Evolutionary conservation across 148 eudicot genomes (phyloP).

Genomic region (Selenicereus undatus): DNA sequence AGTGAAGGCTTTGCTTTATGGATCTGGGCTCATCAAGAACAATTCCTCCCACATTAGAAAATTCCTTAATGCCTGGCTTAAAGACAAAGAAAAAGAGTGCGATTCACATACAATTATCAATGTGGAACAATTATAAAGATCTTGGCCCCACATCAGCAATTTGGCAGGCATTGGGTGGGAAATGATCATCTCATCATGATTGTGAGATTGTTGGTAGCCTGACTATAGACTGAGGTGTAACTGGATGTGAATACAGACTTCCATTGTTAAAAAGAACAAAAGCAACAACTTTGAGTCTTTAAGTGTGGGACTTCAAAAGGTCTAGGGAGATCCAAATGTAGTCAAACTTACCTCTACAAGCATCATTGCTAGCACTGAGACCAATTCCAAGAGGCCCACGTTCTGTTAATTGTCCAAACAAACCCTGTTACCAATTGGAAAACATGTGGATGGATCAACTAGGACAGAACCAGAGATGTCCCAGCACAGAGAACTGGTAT

Average conservation of each 20-base stretch:
- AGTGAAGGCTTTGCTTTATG: slow-evolving; percentile 12
- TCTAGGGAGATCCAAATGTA: too few species aligned
- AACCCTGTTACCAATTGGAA: neutral
- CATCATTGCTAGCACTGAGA: too few species aligned
- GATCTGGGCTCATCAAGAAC: slow-evolving; percentile 8
- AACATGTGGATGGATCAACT: neutral
- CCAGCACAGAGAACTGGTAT: neutral
- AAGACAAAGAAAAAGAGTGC: neutral
- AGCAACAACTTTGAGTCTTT: too few species aligned
- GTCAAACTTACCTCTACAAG: too few species aligned
- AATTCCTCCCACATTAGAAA: slow-evolving; percentile 2
- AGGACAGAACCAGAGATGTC: neutral
- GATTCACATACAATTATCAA: neutral
- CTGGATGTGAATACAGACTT: too few species aligned
- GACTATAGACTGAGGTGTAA: too few species aligned
- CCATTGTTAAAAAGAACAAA: neutral
- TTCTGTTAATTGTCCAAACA: neutral
- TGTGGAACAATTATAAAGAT: neutral
- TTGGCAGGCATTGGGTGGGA: slow-evolving; percentile 7
- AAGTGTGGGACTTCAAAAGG: too few species aligned
- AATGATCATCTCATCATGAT: slow-evolving; percentile 12
- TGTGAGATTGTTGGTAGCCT: neutral
- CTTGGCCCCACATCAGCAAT: slow-evolving; percentile 5
- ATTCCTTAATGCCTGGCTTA: neutral
- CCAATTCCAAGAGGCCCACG: too few species aligned